phyloP scores from a whole-genome alignment of 495 filamentous ascomycete species.

The Trichocladium uniseriatum region DNA sequence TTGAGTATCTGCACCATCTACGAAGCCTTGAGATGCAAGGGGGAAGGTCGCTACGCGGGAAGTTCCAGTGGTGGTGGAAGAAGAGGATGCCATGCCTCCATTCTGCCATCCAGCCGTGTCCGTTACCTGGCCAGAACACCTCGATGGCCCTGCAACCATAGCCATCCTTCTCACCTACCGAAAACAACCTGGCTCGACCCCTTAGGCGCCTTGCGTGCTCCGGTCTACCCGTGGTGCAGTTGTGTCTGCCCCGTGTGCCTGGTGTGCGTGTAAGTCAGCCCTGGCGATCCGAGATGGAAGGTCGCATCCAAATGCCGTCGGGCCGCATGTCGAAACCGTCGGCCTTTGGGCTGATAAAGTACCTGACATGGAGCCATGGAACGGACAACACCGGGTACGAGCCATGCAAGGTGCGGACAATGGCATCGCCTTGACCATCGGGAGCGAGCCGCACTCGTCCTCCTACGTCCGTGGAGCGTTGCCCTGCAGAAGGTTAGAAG shows the following conservation, averaged over 20 bases:
- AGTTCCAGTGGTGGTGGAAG: too few species aligned
- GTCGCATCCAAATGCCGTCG: slow-evolving; percentile 3
- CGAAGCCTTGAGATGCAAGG: not conserved
- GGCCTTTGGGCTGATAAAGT: not conserved
- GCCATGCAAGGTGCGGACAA: too few species aligned
- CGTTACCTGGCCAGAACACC: too few species aligned
- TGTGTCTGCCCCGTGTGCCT: not conserved
- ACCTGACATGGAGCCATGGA: not conserved
- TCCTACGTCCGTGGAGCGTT: not conserved
- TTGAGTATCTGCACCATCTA: not conserved
- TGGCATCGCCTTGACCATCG: too few species aligned
- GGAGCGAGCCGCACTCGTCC: slow-evolving; percentile 5
- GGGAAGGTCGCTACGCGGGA: slow-evolving; percentile 8
- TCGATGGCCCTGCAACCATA: not conserved
- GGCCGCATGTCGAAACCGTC: slow-evolving; percentile 2
- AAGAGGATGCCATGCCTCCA: too few species aligned
- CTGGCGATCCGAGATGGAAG: too few species aligned
- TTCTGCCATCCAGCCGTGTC: too few species aligned
- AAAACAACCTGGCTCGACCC: not conserved
- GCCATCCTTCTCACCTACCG: not conserved
- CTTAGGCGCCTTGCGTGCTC: slow-evolving; percentile 4
- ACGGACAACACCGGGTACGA: not conserved
- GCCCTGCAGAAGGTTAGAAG: too few species aligned
- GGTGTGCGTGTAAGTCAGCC: too few species aligned
- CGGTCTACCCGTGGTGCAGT: not conserved